Conservation (phyloP, 2,329 filamentous ascomycete species). For the Monilinia fructigena region DNA sequence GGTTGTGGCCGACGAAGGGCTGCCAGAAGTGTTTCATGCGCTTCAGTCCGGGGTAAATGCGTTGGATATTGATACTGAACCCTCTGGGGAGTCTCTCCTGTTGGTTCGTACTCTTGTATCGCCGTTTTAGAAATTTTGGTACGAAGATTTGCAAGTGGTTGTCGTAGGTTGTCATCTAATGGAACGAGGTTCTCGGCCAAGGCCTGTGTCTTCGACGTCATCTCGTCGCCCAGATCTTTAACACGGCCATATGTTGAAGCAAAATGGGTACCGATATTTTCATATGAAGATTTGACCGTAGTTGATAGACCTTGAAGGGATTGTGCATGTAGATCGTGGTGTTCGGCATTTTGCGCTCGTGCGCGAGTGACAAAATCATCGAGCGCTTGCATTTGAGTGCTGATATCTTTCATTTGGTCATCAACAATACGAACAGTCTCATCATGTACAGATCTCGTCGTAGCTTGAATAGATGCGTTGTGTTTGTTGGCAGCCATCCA, state of each 20-base stretch:
- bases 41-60: conserved; percentile 71
- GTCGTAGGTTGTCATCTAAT: conserved; percentile 60
- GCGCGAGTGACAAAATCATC: conserved; percentile 88
- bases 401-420: conserved; percentile 82
- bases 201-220: conserved; percentile 58
- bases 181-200: conserved; percentile 62
- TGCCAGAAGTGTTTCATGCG: conserved; percentile 56
- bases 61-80: conserved; percentile 77
- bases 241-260: conserved; percentile 66
- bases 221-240: conserved; percentile 65
- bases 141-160: conserved; percentile 70
- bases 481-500: conserved; percentile 77
- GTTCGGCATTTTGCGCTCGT: conserved; percentile 72
- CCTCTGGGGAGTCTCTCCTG: conserved; percentile 83
- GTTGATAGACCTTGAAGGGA: conserved; percentile 65
- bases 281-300: conserved; percentile 71
- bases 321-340: conserved; percentile 67
- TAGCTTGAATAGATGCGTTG: conserved; percentile 78
- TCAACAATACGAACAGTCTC: conserved; percentile 89
- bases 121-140: conserved; percentile 62
- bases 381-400: conserved; percentile 82
- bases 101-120: conserved; percentile 78
- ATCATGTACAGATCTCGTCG: conserved; percentile 83
- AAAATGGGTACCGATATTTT: conserved; percentile 68
- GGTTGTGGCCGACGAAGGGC: conserved; percentile 44